Percentiles rank a stretch among this genome's conserved stretches.
These are phyloP conservation scores for Ceratobasidium sp. DNA, from an alignment of 1,284 basidiomycete species.

Conservation along the genomic window DNA sequence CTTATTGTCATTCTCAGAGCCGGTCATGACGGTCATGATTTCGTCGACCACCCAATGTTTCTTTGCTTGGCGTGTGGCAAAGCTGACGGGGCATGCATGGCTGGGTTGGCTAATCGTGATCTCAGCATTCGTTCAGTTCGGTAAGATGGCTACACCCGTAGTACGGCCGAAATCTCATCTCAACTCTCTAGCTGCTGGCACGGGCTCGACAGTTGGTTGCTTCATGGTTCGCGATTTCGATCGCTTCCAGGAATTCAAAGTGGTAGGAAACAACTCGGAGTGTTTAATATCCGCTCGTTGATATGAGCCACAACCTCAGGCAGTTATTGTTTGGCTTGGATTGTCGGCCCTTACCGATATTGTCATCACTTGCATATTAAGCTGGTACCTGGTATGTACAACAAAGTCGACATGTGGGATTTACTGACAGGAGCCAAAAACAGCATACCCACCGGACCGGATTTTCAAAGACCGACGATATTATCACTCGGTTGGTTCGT, in stretches of 20 bases:
- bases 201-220: constrained; percentile 49
- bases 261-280: constrained; percentile 37
- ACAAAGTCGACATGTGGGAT: neutral
- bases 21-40: neutral
- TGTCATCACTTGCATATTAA: constrained; percentile 49
- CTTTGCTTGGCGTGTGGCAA: constrained; percentile 19
- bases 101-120: neutral
- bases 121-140: constrained; percentile 13
- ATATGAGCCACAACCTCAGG: neutral
- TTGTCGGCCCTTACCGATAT: constrained; percentile 49
- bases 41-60: constrained; percentile 20
- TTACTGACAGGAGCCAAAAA: neutral
- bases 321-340: constrained; percentile 45
- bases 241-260: constrained; percentile 48
- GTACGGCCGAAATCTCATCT: neutral
- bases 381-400: constrained; percentile 49
- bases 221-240: constrained; percentile 49
- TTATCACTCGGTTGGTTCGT: constrained; percentile 54
- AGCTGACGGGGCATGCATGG: constrained; percentile 21
- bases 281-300: neutral
- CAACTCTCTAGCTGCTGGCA: constrained; percentile 44
- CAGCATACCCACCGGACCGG: constrained; percentile 55
- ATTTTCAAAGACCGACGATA: constrained; percentile 50
- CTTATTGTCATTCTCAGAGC: neutral
- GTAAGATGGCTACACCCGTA: neutral